Evolutionary conservation across 441 rosid genomes (phyloP).

Genomic region (Arabidopsis hybrid): DNA sequence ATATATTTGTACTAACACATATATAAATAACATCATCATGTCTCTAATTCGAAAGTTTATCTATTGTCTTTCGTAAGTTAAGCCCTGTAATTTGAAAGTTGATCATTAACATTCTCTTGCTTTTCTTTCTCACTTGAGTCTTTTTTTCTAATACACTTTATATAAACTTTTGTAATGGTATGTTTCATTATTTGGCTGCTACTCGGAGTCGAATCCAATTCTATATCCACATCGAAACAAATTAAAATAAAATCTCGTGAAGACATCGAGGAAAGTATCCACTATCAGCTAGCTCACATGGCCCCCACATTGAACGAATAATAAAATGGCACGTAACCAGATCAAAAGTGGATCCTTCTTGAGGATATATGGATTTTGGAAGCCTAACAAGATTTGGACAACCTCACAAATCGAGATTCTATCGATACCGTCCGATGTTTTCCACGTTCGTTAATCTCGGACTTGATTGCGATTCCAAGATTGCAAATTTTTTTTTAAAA

Average conservation of each 20-base stretch:
- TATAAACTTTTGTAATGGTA: neutral
- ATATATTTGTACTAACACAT: neutral
- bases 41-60: neutral
- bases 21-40: neutral
- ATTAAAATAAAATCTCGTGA: constrained; percentile 1
- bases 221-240: constrained; percentile 13
- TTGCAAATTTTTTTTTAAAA: too few species aligned
- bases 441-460: constrained; percentile 35
- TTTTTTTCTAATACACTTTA: neutral
- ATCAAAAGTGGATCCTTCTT: constrained; percentile 11
- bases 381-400: constrained; percentile 36
- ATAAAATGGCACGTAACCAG: neutral
- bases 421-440: constrained; percentile 51
- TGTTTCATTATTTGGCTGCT: neutral
- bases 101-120: neutral
- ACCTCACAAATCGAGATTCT: constrained; percentile 44
- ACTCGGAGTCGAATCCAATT: constrained; percentile 9
- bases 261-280: constrained; percentile 35
- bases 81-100: neutral
- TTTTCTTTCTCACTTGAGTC: neutral
- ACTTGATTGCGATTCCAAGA: constrained; percentile 35
- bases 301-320: constrained; percentile 35
- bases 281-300: constrained; percentile 39
- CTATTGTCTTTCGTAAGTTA: too few species aligned
- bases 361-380: constrained; percentile 8